Percentiles rank a stretch among this genome's conserved stretches.
These are phyloP conservation scores for Eimeria sp. DNA, from an alignment of 169 alveolate genomes.

Conservation along the genomic window DNA sequence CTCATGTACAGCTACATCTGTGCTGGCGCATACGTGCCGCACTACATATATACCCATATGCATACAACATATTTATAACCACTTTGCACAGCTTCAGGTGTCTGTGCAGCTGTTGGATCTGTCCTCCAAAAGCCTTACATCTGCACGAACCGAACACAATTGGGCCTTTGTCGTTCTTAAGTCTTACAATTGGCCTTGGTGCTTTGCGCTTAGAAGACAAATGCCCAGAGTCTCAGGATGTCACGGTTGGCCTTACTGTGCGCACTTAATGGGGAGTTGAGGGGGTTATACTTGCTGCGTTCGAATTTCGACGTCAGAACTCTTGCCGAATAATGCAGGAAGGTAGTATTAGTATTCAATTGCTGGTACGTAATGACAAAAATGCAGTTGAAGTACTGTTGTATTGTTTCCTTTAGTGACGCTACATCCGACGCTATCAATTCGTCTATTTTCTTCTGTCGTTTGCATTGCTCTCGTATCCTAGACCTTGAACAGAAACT, in stretches of 20 bases:
- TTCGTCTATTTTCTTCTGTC: background rate
- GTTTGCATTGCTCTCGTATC: background rate
- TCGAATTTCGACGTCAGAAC: background rate
- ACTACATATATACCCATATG: background rate
- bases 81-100: background rate
- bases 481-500: background rate
- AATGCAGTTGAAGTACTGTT: background rate
- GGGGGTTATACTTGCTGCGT: background rate
- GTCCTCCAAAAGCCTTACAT: background rate
- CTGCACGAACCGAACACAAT: background rate
- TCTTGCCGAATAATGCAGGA: background rate
- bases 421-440: background rate
- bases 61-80: background rate
- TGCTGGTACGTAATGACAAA: background rate
- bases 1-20: background rate
- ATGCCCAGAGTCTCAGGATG: background rate
- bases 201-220: background rate
- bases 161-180: background rate
- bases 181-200: background rate
- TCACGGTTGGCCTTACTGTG: background rate
- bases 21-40: background rate
- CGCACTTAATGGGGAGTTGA: background rate
- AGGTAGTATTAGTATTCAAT: background rate
- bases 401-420: background rate
- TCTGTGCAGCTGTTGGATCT: background rate